Base-by-base conservation (phyloP, 345 rosid genomes). In the Erucastrum elatum region DNA sequence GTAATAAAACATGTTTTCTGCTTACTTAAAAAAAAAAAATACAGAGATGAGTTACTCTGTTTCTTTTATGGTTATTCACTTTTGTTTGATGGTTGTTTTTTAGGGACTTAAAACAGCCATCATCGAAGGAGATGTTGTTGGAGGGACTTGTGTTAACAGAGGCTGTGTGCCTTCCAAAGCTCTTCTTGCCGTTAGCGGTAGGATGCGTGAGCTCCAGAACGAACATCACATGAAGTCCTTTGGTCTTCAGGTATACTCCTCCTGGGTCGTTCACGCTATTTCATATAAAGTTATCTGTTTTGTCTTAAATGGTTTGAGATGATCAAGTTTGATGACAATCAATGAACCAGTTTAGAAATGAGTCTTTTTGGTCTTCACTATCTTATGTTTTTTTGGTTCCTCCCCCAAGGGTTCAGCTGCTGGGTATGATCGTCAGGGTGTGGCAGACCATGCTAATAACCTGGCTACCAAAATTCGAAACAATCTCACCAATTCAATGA, bases 161-260 rank as follows among this genome's bases (percentile, higher is more conserved):
- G 99, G 99, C 0, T 93, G 99, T 84, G 98, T 95, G 64, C 99
- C 99, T 85, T 95, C 99, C 1, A 95, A 93, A 84, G 98, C 99
- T 64, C 98, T 95, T 66, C 80, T 93, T 68, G 99, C 99, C 59
- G 99, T 95, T 30, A 93, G 99, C 75, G 99, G 99, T 77, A 76
- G 94, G 56, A 90, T 95, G 98, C 93, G 98, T 0, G 98, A 93
- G 61, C 96, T 93, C 70, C 99, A 93, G 77, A 90, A 64, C 35
- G 99, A 93, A 71, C 98, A 95, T 84, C 96, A 95, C 84, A 66
- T 95, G 94, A 95, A 95, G 87, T 84, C 99, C 56, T 79, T 95
- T 55, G 99, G 99, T 74, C 84, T 95, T 76, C 98, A 95, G 98
- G 99, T 95, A 74, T 74, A 31, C 33, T 63, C 27, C 15, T 21